Evolutionary conservation across 306 rosid genomes (phyloP), one percentile per base, ranked within the genome.

Genomic region (Canavalia ensiformis): DNA sequence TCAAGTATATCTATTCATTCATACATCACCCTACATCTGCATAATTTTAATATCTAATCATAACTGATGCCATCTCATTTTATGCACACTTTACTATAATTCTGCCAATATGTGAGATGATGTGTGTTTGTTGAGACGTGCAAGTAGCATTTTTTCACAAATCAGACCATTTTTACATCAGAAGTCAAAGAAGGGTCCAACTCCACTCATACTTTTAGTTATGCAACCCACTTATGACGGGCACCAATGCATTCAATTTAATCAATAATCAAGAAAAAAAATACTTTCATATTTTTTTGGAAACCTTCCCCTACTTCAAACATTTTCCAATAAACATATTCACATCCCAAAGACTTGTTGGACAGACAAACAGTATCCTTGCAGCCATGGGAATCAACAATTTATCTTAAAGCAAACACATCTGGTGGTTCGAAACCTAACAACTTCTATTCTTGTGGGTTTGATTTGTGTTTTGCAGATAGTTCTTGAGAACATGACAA

Each of bases 341-440:
- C 35, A 34, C 12, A 29, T n/a, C 56, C 57, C 37, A 28, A 57
- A 29, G 45, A 74, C 45, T 60, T 2, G 30, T 47, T 33, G 46
- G 67, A 13, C 31, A 37, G 41, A 55, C 44, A 31, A 55, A 42
- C 2, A 41, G 3, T 39, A 18, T 41, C 18, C 45, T 66, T 4
- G 25, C 33, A 66, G 4, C n/a, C 39, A 18, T 49, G 10, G 54
- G 67, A 77, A 66, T 56, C 37, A 49, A 76, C 47, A 76, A 34
- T 11, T 18, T 62, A 63, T 47, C 63, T 31, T 46, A 34, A 33
- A 62, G 13, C 41, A 63, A 62, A 46, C 60, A 54, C 34, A 55
- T 56, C 12, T 45, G 31, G 25, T 68, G 82, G 11, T 37, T 58
- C 69, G 46, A 47, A 69, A 70, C 73, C 62, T 47, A 46, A 58